Conservation (phyloP, 106 monocot genomes). For the Acanthochlamys bracteata region DNA sequence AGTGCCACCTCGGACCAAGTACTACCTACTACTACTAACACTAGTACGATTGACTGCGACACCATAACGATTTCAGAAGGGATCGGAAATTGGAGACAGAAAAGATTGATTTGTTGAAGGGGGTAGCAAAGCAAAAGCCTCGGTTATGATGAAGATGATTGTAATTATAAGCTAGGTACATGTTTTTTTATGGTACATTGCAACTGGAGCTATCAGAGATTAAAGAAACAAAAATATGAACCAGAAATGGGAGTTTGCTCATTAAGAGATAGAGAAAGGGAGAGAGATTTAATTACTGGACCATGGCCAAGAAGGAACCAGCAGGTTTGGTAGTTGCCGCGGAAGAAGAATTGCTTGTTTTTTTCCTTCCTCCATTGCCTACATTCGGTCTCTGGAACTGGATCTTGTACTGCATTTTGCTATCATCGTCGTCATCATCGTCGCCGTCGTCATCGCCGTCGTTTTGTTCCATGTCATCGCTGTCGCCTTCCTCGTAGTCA, state of each 20-base stretch:
- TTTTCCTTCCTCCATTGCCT: conserved; percentile 12
- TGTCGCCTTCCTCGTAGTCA: conserved; percentile 19
- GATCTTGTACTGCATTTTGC: conserved; percentile 52
- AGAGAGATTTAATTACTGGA: conserved; percentile 14
- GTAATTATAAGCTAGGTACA: conserved; percentile 6
- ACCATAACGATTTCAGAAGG: neutral
- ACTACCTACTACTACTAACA: neutral
- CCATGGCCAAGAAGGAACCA: conserved; percentile 61
- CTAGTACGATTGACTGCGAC: neutral
- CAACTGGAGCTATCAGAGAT: neutral
- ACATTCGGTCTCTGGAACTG: conserved; percentile 44
- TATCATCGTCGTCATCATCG: conserved; percentile 34
- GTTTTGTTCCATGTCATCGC: conserved; percentile 33
- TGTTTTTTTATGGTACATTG: conserved; percentile 22
- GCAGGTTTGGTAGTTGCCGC: conserved; percentile 8
- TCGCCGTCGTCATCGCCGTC: conserved; percentile 39
- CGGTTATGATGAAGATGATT: neutral
- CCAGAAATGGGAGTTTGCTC: neutral
- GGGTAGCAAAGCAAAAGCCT: too few species aligned
- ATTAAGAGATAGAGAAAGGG: neutral
- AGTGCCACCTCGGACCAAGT: conserved; percentile 1
- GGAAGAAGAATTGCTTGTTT: neutral
- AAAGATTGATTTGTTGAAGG: conserved; percentile 2
- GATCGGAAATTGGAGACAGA: neutral
- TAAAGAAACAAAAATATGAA: neutral